Base-by-base conservation (phyloP, 2,329 filamentous ascomycete species). In the Xylariaceae sp. region DNA sequence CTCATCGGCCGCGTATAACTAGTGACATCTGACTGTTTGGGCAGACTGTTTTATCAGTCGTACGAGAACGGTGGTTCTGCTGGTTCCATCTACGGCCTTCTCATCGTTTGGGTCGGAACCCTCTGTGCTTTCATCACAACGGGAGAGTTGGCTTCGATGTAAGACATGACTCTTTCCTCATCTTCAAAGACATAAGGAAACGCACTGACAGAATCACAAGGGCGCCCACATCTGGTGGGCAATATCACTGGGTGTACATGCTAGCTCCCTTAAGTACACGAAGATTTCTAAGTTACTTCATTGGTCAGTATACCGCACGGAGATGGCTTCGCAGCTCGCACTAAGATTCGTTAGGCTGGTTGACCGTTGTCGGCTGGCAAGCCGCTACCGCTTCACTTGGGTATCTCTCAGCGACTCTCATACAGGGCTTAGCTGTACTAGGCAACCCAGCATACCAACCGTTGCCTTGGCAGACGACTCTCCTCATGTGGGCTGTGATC, bases 401-500 rank as follows among this genome's bases (percentile, higher is more conserved):
- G 1, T 62, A 51, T 24, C 51, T 65, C 21, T 39, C 61, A 2
- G 64, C 51, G 4, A 63, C 49, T 3, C 57, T 65, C 17, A 64
- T 67, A 23, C 65, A 66, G 34, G 55, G 63, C 31, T 53, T 67
- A 12, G 41, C 60, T 24, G 45, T 62, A 5, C 39, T 67, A 36
- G 56, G 49, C 29, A 50, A 65, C 28, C 45, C 53, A 6, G 33
- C 40, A 7, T 67, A 66, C 29, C 46, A 57, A 37, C 46, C 58
- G 40, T 75, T 79, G 9, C 71, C 31, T 14, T 65, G 63, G 63
- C 63, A 68, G 63, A 55, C 71, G 8, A 77, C 76, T 4, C 66
- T 80, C 4, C 53, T 80, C 11, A 71, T 76, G 37, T 75, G 77
- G 51, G 76, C 74, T 3, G 72, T 77, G 43, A 68, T 76, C 2